phyloP scores from a whole-genome alignment of 1,284 basidiomycete species.

The Neonothopanus nambi region DNA sequence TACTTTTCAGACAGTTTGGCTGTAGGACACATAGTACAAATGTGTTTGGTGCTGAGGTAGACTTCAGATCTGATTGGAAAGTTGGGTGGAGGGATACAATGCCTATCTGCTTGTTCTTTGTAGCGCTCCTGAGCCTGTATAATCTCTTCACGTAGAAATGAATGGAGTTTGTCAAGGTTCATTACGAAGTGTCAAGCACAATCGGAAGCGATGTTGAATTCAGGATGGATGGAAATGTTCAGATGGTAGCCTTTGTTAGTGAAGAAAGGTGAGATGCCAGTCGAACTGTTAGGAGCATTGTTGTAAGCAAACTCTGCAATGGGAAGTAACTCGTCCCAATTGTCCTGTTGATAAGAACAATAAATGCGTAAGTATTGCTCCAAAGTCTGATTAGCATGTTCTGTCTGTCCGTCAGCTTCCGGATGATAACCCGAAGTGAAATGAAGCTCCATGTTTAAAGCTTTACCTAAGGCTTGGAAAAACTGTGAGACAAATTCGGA shows the following conservation, averaged over 20 bases:
- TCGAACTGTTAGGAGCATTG: slow-evolving; percentile 23
- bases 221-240: slow-evolving; percentile 2
- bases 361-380: too few relatives aligned
- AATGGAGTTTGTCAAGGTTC: too few relatives aligned
- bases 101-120: too few relatives aligned
- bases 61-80: too few relatives aligned
- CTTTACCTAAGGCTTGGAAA: slow-evolving; percentile 20
- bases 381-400: slow-evolving; percentile 41
- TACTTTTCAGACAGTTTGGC: slow-evolving; percentile 31
- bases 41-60: too few relatives aligned
- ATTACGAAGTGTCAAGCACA: too few relatives aligned
- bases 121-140: too few relatives aligned
- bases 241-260: slow-evolving; percentile 9
- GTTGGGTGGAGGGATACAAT: too few relatives aligned
- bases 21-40: too few relatives aligned
- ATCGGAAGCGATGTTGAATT: too few relatives aligned
- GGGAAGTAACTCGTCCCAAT: slow-evolving; percentile 37
- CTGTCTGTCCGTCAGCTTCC: slow-evolving; percentile 45
- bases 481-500: too few relatives aligned
- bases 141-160: too few relatives aligned
- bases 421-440: slow-evolving; percentile 36
- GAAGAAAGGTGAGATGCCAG: slow-evolving; percentile 6
- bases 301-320: slow-evolving; percentile 42
- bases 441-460: slow-evolving; percentile 20
- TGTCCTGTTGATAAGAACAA: slow-evolving; percentile 34